phyloP scores from a whole-genome alignment of 495 filamentous ascomycete species.

The Annulohypoxylon moriforme region DNA sequence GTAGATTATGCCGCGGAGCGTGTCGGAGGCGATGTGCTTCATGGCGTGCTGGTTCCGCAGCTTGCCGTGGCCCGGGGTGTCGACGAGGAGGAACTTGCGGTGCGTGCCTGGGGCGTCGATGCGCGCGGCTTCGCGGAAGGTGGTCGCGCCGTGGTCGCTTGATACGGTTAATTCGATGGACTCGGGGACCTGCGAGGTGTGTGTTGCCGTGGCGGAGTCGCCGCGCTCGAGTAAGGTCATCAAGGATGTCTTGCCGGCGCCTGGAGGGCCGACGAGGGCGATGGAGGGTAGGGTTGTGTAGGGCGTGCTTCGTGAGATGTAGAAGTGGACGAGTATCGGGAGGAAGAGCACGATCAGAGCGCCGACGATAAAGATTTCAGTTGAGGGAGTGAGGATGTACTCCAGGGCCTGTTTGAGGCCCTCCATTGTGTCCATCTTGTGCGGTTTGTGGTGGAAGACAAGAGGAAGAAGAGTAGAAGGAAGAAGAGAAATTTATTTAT shows the following conservation, averaged over 20 bases:
- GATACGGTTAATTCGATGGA: constrained; percentile 79
- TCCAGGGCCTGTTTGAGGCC: constrained; percentile 52
- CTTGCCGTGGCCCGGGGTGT: constrained; percentile 97
- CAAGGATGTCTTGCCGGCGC: constrained; percentile 88
- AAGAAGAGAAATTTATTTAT: background rate
- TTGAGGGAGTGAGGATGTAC: constrained; percentile 63
- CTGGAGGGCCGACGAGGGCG: constrained; percentile 84
- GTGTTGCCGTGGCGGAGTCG: constrained; percentile 65
- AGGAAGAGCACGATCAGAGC: constrained; percentile 75
- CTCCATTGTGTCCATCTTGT: constrained; percentile 24
- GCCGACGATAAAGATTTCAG: constrained; percentile 70
- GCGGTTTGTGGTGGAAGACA: background rate
- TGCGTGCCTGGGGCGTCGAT: constrained; percentile 57
- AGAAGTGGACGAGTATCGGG: constrained; percentile 80
- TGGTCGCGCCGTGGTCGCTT: constrained; percentile 66
- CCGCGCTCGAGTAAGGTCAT: constrained; percentile 72
- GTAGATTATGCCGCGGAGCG: constrained; percentile 70
- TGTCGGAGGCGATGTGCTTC: constrained; percentile 62
- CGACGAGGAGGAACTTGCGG: constrained; percentile 78
- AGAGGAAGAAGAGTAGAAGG: background rate
- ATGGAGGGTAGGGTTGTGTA: constrained; percentile 81
- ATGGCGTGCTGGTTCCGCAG: constrained; percentile 72
- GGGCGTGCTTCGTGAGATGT: constrained; percentile 74
- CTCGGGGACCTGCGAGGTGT: constrained; percentile 83
- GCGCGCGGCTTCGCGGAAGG: constrained; percentile 67